phyloP scores from a whole-genome alignment of 225 moss, liverwort and hornwort species.

The Takakia lepidozioides region DNA sequence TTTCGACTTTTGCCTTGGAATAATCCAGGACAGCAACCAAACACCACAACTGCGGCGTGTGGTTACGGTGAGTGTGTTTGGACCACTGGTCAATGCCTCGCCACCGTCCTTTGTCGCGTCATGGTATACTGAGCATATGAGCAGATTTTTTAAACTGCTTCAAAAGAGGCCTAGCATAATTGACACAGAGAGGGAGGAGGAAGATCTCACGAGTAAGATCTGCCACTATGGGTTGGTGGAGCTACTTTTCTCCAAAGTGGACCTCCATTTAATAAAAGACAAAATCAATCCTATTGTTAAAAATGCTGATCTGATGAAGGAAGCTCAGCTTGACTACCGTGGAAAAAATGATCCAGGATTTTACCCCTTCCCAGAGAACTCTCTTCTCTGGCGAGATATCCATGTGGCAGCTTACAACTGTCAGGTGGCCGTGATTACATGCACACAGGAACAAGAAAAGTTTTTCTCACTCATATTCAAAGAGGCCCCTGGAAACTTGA shows the following conservation, averaged over 20 bases:
- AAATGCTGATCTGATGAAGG: conserved; percentile 44
- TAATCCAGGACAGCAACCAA: conserved; percentile 55
- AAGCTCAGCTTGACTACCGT: conserved; percentile 39
- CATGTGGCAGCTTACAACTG: conserved; percentile 77
- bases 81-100: conserved; percentile 44
- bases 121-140: conserved; percentile 66
- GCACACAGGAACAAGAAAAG: conserved; percentile 62
- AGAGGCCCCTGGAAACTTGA: conserved; percentile 31
- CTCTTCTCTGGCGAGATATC: conserved; percentile 50
- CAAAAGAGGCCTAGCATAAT: conserved; percentile 24
- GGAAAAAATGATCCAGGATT: conserved; percentile 41
- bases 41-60: conserved; percentile 49
- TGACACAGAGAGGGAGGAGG: conserved; percentile 60
- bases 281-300: conserved; percentile 46
- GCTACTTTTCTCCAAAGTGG: conserved; percentile 49
- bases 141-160: conserved; percentile 30
- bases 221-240: conserved; percentile 69
- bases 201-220: conserved; percentile 56
- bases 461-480: conserved; percentile 61
- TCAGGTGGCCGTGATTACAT: conserved; percentile 55
- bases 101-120: conserved; percentile 42
- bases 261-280: conserved; percentile 34
- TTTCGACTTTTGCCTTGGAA: conserved; percentile 57
- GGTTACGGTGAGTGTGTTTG: conserved; percentile 50
- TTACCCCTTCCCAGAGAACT: conserved; percentile 36